Conservation (phyloP, 164 flowering plant species). For the Vitis labrusca region DNA sequence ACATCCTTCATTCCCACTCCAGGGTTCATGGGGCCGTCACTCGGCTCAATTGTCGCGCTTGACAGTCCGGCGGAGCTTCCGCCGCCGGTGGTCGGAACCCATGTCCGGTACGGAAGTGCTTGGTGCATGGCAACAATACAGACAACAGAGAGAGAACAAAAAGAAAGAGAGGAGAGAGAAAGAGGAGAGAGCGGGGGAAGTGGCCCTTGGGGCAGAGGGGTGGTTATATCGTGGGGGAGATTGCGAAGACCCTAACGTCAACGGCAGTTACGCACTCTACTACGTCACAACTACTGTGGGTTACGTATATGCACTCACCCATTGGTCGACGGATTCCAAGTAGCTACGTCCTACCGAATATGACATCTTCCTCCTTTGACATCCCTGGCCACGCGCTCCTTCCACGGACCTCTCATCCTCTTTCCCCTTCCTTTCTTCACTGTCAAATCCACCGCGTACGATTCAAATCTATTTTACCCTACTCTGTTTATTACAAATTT, state of each 20-base stretch:
- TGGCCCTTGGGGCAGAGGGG: background rate
- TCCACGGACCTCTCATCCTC: too few relatives aligned
- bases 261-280: constrained; percentile 35
- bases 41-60: background rate
- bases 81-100: constrained; percentile 3
- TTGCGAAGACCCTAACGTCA: constrained; percentile 34
- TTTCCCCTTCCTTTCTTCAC: background rate
- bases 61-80: background rate
- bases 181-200: background rate
- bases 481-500: too few relatives aligned
- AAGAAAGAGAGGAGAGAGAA: background rate
- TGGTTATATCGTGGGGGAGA: background rate
- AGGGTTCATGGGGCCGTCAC: background rate
- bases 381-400: background rate
- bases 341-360: background rate
- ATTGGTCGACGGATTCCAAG: constrained; percentile 7
- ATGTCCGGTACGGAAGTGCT: constrained; percentile 9
- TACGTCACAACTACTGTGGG: constrained; percentile 38
- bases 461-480: too few relatives aligned
- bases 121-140: constrained; percentile 6
- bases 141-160: background rate
- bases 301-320: constrained; percentile 21
- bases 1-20: constrained; percentile 1
- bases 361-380: background rate
- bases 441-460: too few relatives aligned